Base-by-base conservation (phyloP, 768 basidiomycete genomes). In the Russula sp. region DNA sequence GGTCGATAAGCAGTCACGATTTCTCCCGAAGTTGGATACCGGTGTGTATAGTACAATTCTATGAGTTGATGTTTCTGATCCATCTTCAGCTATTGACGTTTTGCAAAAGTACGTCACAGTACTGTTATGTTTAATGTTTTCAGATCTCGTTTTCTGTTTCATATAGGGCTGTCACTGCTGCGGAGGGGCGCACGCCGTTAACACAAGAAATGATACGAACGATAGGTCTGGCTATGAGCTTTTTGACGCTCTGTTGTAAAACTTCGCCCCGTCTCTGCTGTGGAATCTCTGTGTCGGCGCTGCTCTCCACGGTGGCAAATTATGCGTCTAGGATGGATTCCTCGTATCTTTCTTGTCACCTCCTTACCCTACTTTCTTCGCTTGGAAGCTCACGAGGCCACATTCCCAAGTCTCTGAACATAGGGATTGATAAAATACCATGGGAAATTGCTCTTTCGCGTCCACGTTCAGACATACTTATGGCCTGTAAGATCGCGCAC, bases 401-500 rank as follows among this genome's bases (percentile, higher is more conserved):
- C 38, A 34, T 13, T 22, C 24, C 30, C 11, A 49, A 40, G 36
- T 49, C 48, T 11, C 10, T 49, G 24, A 40, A n/a, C 16, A 26
- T 32, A 26, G 48, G 36, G 1, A 4, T 24, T 9, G 26, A 64
- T 28, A 53, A 56, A 20, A 42, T 61, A 51, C 48, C 54, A 8
- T 61, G 59, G 59, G 59, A 60, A 26, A 26, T 57, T 22, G 59
- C 48, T 26, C 30, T 61, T 24, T 67, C 71, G 9, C 62, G 67
- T 0, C 66, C 69, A 42, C 64, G 70, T 24, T 67, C 66, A 16
- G 71, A 80, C 54, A 75, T 84, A 20, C 68, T 73, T 38, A 67
- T 78, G 10, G 77, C 77, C 5, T 78, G 83, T 84, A 61, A 75
- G 81, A 69, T 11, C 22, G 32, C n/a, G 51, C 14, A 30, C 20